Conservation (phyloP, 352 stramenopile genomes). For the Lagenidium giganteum region DNA sequence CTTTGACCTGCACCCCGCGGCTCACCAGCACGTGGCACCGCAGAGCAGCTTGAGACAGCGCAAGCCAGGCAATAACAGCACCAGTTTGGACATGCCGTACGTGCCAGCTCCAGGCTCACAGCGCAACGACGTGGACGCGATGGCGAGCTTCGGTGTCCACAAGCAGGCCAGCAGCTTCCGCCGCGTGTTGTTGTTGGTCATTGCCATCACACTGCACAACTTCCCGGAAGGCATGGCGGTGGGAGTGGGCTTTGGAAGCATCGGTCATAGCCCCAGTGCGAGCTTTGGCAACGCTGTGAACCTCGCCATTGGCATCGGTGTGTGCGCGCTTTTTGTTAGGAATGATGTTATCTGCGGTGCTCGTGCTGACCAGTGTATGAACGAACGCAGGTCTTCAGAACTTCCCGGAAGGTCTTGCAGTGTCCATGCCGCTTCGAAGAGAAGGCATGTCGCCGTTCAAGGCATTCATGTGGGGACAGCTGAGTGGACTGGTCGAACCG, state of each 20-base stretch:
- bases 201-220: slow-evolving; percentile 90
- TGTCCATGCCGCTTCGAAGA: slow-evolving; percentile 84
- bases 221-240: slow-evolving; percentile 87
- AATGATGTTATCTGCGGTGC: too few species aligned
- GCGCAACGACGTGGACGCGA: slow-evolving; percentile 15
- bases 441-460: slow-evolving; percentile 78
- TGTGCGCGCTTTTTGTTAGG: not conserved
- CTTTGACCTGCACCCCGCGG: slow-evolving; percentile 15
- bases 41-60: too few species aligned
- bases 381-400: slow-evolving; percentile 65
- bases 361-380: too few species aligned
- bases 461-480: slow-evolving; percentile 88
- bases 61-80: too few species aligned
- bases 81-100: not conserved
- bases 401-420: slow-evolving; percentile 85
- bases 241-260: slow-evolving; percentile 85
- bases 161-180: slow-evolving; percentile 42
- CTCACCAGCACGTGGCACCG: slow-evolving; percentile 13
- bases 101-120: not conserved
- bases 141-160: slow-evolving; percentile 25
- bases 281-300: slow-evolving; percentile 82
- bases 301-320: slow-evolving; percentile 81
- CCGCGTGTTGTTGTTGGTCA: slow-evolving; percentile 80
- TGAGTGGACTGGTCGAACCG: slow-evolving; percentile 86
- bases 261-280: slow-evolving; percentile 59